A percentile compares a stretch with the other conserved stretches of the same genome.
These are phyloP conservation scores for Suillus hirtellus DNA, from an alignment of 768 basidiomycete species.

Conservation along the genomic window DNA sequence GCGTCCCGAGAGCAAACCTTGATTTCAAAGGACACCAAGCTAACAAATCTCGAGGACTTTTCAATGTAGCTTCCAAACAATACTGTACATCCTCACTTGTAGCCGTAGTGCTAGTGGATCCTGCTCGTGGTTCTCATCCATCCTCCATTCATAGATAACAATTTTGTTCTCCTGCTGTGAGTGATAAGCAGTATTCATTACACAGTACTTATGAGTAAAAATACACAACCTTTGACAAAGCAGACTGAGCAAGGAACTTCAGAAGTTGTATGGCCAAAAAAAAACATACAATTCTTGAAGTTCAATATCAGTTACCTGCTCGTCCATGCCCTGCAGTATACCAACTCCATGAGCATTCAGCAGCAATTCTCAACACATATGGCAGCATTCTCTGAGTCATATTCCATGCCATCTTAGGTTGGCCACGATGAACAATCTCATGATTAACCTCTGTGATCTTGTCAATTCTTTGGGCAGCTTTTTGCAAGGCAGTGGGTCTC, in stretches of 20 bases:
- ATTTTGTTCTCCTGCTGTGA: not conserved
- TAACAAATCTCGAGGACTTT: not conserved
- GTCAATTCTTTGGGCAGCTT: not conserved
- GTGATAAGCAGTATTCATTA: not conserved
- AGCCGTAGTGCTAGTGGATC: no score
- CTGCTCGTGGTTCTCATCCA: not conserved
- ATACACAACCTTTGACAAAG: not conserved
- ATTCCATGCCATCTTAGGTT: not conserved
- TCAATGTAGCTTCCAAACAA: not conserved
- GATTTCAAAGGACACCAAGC: not conserved
- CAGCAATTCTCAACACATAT: not conserved
- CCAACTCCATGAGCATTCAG: not conserved
- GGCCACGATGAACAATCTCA: not conserved
- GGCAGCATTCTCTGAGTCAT: not conserved
- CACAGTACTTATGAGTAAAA: not conserved
- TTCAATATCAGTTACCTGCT: not conserved
- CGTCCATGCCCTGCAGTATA: not conserved
- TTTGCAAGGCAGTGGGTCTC: not conserved
- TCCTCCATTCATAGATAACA: not conserved
- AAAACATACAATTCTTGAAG: not conserved
- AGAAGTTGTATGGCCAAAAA: not conserved
- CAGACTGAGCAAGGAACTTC: not conserved
- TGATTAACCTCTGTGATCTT: not conserved
- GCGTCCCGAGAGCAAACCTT: not conserved
- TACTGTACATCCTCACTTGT: not conserved